Evolutionary conservation across 2,329 filamentous ascomycete species (phyloP).

Genomic region (Hypoxylon sp.): DNA sequence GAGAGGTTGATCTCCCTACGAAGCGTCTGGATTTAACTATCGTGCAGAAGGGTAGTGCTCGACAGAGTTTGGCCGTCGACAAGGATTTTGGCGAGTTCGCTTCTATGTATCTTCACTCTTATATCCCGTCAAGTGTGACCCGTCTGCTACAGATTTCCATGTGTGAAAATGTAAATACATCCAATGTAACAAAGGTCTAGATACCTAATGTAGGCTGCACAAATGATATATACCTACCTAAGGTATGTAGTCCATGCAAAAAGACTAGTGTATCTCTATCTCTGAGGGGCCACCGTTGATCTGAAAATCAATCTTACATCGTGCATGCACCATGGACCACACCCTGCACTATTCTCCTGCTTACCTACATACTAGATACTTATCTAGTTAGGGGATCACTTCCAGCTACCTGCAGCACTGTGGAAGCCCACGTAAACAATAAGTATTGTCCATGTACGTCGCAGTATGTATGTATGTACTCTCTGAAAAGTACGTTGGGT

Average conservation of each 20-base stretch:
- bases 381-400: slow-evolving; percentile 23
- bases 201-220: slow-evolving; percentile 7
- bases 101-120: slow-evolving; percentile 31
- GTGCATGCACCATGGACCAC: slow-evolving; percentile 50
- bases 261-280: slow-evolving; percentile 36
- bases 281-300: slow-evolving; percentile 45
- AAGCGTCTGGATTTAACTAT: slow-evolving; percentile 43
- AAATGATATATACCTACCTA: slow-evolving; percentile 29
- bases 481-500: slow-evolving; percentile 34
- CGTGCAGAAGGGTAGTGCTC: slow-evolving; percentile 24
- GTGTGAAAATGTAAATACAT: slow-evolving; percentile 21
- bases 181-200: too few relatives aligned
- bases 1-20: slow-evolving; percentile 42
- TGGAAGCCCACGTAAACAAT: slow-evolving; percentile 45
- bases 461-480: slow-evolving; percentile 44
- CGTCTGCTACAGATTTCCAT: slow-evolving; percentile 16
- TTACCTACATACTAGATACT: slow-evolving; percentile 4
- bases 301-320: slow-evolving; percentile 52
- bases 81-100: slow-evolving; percentile 37
- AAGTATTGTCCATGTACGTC: slow-evolving; percentile 41
- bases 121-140: slow-evolving; percentile 9
- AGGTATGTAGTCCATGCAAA: slow-evolving; percentile 37
- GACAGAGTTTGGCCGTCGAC: slow-evolving; percentile 41
- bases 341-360: slow-evolving; percentile 42
- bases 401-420: slow-evolving; percentile 36